Conservation (phyloP, 768 basidiomycete genomes). For the Arthromyces matolae region DNA sequence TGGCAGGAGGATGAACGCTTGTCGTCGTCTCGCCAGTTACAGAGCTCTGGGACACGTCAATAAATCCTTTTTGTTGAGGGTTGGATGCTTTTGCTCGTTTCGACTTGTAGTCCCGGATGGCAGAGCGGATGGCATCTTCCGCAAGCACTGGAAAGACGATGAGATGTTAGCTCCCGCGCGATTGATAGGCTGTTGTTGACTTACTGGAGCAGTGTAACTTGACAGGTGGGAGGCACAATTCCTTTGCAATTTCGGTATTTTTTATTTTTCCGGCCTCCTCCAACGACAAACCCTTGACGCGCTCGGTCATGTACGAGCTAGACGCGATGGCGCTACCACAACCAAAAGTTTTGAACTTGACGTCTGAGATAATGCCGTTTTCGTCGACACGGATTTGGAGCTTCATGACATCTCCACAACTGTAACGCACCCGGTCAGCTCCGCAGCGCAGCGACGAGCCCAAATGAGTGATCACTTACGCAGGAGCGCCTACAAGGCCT, state of each 20-base stretch:
- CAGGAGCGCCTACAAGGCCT: conserved; percentile 95
- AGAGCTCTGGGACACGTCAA: conserved; percentile 63
- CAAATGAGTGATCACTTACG: conserved; percentile 50
- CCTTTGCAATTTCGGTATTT: conserved; percentile 99
- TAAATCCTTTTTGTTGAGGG: conserved; percentile 58
- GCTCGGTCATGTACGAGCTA: conserved; percentile 98
- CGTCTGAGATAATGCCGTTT: conserved; percentile 91
- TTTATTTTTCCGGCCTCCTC: conserved; percentile 96
- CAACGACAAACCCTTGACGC: conserved; percentile 89
- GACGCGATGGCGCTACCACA: conserved; percentile 98
- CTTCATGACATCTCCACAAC: conserved; percentile 99
- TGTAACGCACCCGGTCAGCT: conserved; percentile 33
- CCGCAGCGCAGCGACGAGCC: conserved; percentile 24
- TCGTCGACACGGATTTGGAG: conserved; percentile 97
- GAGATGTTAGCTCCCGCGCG: conserved; percentile 11
- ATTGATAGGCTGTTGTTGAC: conserved; percentile 24
- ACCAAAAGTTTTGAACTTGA: conserved; percentile 99
- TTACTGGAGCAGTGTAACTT: conserved; percentile 92
- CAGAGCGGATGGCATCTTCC: conserved; percentile 97
- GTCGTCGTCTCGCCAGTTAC: conserved; percentile 52
- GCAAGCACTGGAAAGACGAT: conserved; percentile 67
- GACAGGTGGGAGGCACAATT: conserved; percentile 91
- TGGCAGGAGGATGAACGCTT: conserved; percentile 42
- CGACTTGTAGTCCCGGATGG: conserved; percentile 91
- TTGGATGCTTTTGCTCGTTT: conserved; percentile 62